Conservation (phyloP, 164 flowering plant species). For the Magnolia kwangsiensis region DNA sequence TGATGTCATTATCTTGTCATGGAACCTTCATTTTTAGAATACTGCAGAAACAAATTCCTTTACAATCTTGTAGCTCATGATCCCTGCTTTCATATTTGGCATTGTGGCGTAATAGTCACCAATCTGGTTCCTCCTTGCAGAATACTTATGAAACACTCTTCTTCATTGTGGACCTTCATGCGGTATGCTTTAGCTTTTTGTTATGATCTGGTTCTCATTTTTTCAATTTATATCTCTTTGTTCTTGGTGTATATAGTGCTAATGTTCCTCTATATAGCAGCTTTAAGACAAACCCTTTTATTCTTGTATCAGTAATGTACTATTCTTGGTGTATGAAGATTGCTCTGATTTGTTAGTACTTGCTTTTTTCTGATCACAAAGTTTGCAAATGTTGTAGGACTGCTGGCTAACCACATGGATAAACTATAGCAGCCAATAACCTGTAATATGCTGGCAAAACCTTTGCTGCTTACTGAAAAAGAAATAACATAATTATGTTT, state of each 20-base stretch:
- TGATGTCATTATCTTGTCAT: not conserved
- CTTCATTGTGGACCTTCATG: slow-evolving; percentile 94
- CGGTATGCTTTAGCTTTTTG: slow-evolving; percentile 52
- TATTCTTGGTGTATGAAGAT: not conserved
- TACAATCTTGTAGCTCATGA: not conserved
- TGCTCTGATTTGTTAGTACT: no score
- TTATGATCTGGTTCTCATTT: not conserved
- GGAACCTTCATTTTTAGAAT: not conserved
- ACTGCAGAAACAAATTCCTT: not conserved
- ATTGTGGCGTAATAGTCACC: not conserved
- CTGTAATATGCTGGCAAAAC: not conserved
- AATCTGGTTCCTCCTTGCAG: slow-evolving; percentile 40
- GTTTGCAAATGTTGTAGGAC: not conserved
- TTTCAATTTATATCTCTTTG: not conserved
- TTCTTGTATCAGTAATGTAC: not conserved
- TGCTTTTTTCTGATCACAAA: not conserved
- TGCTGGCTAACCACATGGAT: not conserved
- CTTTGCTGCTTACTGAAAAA: no score
- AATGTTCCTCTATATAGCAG: not conserved
- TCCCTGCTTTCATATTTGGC: not conserved
- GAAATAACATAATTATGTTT: not conserved
- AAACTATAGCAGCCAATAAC: not conserved
- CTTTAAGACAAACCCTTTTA: not conserved
- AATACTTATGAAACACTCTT: slow-evolving; percentile 78
- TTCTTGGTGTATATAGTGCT: not conserved